Evolutionary conservation across 345 rosid species (phyloP), one percentile per base, ranked within the genome.

Genomic region (Ceriops zippeliana): DNA sequence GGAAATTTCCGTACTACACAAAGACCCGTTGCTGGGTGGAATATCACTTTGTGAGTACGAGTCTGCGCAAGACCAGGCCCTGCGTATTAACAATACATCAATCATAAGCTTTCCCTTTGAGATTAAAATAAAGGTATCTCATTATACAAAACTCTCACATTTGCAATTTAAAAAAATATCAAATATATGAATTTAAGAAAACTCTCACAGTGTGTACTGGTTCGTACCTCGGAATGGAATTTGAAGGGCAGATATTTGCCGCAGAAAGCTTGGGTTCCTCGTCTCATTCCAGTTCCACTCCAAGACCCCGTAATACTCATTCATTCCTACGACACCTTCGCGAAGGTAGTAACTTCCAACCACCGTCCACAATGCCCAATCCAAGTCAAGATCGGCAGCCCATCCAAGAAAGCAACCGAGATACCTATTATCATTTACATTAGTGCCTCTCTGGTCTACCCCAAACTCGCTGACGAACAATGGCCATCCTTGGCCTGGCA

Each of bases 301-400:
- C 80, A 92, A 60, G 17, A 77, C 32, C 42, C 99, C 98, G 35
- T 89, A 96, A 57, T 72, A 70, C 78, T 96, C 99, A 53, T 72
- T 75, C 70, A 80, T 15, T 16, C 97, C 99, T 7, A 67, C 26
- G 0, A 70, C 85, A 5, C 98, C 98, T 74, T 92, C 81, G 76
- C 97, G 83, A 21, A 92, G 35, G 79, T 92, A 87, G 72, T 92
- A 96, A 52, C 96, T 87, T 60, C 98, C 98, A 22, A 76, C 87
- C 11, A 92, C 38, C 0, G 96, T 90, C 99, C 98, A 96, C 21
- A 87, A 35, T 0, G 93, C 90, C 97, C 90, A 92, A 56, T 96
- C 98, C 20, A 85, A 69, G 78, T 96, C 99, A 26, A 87, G 85
- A 26, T 86, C 97, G 30, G 95, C 96, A 0, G 89, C 91, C 66